Conservation (phyloP, 1,139 yeast species). For the Debaryomyces sp. region DNA sequence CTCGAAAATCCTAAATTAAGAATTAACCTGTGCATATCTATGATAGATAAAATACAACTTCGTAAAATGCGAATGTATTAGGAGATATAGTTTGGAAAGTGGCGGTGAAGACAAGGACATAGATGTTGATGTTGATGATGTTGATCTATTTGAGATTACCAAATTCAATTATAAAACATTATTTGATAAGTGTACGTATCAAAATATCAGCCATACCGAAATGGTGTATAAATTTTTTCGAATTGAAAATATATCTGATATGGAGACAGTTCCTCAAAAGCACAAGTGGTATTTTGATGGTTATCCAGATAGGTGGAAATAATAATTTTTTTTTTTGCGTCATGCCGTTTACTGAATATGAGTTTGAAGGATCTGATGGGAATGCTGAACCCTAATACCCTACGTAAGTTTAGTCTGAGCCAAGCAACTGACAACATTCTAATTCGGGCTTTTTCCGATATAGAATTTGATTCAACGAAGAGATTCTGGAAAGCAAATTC, state of each 20-base stretch:
- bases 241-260: not conserved
- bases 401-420: not conserved
- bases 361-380: not conserved
- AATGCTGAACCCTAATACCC: constrained; percentile 1
- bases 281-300: not conserved
- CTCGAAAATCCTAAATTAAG: too few relatives aligned
- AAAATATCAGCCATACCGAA: not conserved
- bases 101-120: not conserved
- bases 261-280: not conserved
- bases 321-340: constrained; percentile 2
- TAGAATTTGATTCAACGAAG: not conserved
- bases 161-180: not conserved
- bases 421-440: not conserved
- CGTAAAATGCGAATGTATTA: not conserved
- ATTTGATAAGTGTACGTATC: not conserved
- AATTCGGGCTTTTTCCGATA: not conserved
- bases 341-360: constrained; percentile 5
- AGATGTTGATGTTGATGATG: not conserved
- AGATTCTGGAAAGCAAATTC: not conserved
- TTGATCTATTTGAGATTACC: not conserved
- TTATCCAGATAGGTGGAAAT: not conserved
- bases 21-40: too few relatives aligned
- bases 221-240: not conserved
- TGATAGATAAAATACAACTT: too few relatives aligned
- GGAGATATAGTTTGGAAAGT: not conserved